A percentile compares a stretch with the other conserved stretches of the same genome.
phyloP scores from a whole-genome alignment of 768 basidiomycete species.

The Tephrocybe sp. region DNA sequence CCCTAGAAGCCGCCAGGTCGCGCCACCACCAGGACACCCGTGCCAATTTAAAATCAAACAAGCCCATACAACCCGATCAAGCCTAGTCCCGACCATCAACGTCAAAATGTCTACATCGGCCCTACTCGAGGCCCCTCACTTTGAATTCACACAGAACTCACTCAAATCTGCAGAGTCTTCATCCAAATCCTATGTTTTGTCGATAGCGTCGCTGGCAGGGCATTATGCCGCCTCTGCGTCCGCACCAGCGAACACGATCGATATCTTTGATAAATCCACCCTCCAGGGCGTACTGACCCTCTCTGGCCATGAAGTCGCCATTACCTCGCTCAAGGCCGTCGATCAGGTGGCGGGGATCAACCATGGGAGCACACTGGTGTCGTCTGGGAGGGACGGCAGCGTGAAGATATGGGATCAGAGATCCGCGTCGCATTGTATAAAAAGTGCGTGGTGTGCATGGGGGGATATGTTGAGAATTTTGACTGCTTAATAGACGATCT shows the following conservation, averaged over 20 bases:
- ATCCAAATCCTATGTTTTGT: slow-evolving; percentile 58
- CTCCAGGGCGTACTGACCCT: slow-evolving; percentile 48
- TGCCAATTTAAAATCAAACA: neutral
- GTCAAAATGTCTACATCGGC: slow-evolving; percentile 18
- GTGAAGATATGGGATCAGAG: slow-evolving; percentile 80
- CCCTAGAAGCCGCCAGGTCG: too few species aligned
- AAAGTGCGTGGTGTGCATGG: slow-evolving; percentile 48
- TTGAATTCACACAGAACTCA: slow-evolving; percentile 20
- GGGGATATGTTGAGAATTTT: slow-evolving; percentile 21
- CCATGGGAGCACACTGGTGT: slow-evolving; percentile 50
- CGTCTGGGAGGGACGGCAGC: slow-evolving; percentile 70
- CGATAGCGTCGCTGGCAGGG: slow-evolving; percentile 46
- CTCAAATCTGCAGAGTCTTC: slow-evolving; percentile 32
- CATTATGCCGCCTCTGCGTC: slow-evolving; percentile 64
- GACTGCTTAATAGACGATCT: slow-evolving; percentile 36
- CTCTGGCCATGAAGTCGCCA: slow-evolving; percentile 57
- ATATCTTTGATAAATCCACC: slow-evolving; percentile 63
- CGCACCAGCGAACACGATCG: slow-evolving; percentile 63
- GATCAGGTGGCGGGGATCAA: slow-evolving; percentile 39
- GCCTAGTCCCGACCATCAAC: neutral
- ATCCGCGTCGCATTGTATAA: slow-evolving; percentile 47
- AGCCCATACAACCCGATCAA: slow-evolving; percentile 1
- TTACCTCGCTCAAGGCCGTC: slow-evolving; percentile 52
- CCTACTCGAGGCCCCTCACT: slow-evolving; percentile 30
- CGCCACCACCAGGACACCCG: too few species aligned